Conservation (phyloP, 202 grass and related monocot genomes). For the Musa balbisiana region DNA sequence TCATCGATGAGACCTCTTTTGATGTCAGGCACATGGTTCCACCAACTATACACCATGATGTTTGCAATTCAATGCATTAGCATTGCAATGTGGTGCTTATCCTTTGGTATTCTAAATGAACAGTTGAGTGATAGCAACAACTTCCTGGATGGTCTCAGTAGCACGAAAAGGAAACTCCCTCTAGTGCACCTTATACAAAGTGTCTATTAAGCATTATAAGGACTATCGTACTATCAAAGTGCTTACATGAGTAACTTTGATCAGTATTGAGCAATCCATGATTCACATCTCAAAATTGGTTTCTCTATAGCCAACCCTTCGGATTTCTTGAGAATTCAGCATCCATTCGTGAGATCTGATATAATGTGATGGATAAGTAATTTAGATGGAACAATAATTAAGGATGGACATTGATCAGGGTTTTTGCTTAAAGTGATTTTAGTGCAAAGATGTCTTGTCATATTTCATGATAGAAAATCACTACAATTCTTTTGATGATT, state of each 20-base stretch:
- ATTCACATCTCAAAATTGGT: too few species aligned
- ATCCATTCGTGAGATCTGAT: not conserved
- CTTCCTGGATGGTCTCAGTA: not conserved
- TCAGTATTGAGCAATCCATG: too few species aligned
- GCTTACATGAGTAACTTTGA: too few species aligned
- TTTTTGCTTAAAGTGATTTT: not conserved
- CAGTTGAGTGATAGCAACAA: not conserved
- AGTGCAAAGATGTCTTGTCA: not conserved
- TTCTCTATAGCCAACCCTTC: too few species aligned
- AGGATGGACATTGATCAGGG: not conserved
- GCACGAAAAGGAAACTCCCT: too few species aligned
- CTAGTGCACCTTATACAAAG: not conserved
- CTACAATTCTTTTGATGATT: not conserved
- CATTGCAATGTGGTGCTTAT: too few species aligned
- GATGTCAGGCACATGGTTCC: too few species aligned
- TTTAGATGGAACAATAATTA: not conserved
- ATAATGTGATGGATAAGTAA: not conserved
- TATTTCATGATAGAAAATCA: not conserved
- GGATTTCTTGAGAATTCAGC: too few species aligned
- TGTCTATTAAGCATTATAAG: not conserved
- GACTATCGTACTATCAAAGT: too few species aligned
- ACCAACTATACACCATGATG: too few species aligned
- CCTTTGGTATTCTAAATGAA: not conserved
- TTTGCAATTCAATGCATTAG: too few species aligned
- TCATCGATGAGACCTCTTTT: too few species aligned